Base-by-base conservation (phyloP, 2,329 filamentous ascomycete genomes). In the Nectriaceae sp. region DNA sequence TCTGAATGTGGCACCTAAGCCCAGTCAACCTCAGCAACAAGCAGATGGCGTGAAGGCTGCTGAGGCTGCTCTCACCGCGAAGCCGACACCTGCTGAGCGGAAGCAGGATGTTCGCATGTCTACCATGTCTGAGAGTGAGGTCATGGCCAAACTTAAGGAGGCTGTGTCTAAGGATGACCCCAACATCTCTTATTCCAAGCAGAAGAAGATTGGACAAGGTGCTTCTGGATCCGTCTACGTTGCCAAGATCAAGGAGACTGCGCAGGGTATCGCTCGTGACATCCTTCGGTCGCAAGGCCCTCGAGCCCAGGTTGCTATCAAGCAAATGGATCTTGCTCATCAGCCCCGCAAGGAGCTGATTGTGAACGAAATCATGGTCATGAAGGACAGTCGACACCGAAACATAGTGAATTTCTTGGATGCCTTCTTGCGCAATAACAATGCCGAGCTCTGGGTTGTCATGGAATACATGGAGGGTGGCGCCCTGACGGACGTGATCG, bases 391-490 rank as follows among this genome's bases (percentile, higher is more conserved):
- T 77, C 89, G 92, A 68, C 94, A 99, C 70, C 87, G 88, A 52
- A 99, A 99, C 72, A 99, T 99, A 76, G 94, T 99, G 72, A 99
- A 99, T 74, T 99, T 96, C 75, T 76, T 99, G 26, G 94, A 99
- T 62, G 92, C 93, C 3, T 99, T 97, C 78, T 75, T 99, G 65
- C 89, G 94, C 64, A 96, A 97, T 70, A 93, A 94, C 70, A 91
- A 89, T 63, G 83, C 89, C 46, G 94, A 99, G 70, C 81, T 99
- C n/a, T 99, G 94, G 94, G 91, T 99, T 11, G 93, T 99, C 44
- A 96, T 99, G 94, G 94, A 99, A 75, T 99, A 92, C 65, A 99
- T 99, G 94, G 94, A 99, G 74, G 94, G 94, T 62, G 94, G 94
- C 74, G 90, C 94, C 53, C 75, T 99, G 69, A 99, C 94, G 1